These are phyloP conservation scores for Roridomyces roridus DNA, from an alignment of 768 basidiomycete species.

Conservation along the genomic window DNA sequence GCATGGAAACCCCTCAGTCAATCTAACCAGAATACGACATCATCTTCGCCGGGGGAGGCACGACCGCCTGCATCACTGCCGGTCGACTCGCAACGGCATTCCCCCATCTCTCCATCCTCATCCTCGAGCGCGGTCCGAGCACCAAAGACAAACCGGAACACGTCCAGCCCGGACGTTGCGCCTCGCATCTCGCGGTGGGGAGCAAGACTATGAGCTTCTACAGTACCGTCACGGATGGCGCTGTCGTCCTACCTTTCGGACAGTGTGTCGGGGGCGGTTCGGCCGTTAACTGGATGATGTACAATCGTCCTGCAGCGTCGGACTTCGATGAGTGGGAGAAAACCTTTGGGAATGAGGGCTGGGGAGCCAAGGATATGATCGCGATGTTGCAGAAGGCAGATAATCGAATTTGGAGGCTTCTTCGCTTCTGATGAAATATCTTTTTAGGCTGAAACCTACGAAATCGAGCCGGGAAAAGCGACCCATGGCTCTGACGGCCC, in stretches of 20 bases:
- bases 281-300: too few relatives aligned
- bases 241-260: constrained; percentile 22
- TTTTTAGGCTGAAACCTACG: constrained; percentile 39
- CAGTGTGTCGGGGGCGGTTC: constrained; percentile 31
- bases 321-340: too few relatives aligned
- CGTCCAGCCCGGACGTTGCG: too few relatives aligned
- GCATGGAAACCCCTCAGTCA: background rate
- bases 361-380: too few relatives aligned
- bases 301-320: too few relatives aligned
- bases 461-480: constrained; percentile 27
- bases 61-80: constrained; percentile 34
- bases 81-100: constrained; percentile 31
- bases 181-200: constrained; percentile 20
- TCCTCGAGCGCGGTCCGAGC: too few relatives aligned
- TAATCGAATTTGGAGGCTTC: too few relatives aligned
- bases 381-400: too few relatives aligned
- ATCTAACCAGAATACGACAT: constrained; percentile 16
- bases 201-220: constrained; percentile 26
- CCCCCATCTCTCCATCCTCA: constrained; percentile 32
- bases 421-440: too few relatives aligned
- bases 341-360: too few relatives aligned
- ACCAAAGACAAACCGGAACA: too few relatives aligned
- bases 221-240: constrained; percentile 24
- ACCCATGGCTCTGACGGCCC: constrained; percentile 45
- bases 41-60: constrained; percentile 29